Conservation (phyloP, 768 basidiomycete genomes). For the Hebeloma cylindrosporum region DNA sequence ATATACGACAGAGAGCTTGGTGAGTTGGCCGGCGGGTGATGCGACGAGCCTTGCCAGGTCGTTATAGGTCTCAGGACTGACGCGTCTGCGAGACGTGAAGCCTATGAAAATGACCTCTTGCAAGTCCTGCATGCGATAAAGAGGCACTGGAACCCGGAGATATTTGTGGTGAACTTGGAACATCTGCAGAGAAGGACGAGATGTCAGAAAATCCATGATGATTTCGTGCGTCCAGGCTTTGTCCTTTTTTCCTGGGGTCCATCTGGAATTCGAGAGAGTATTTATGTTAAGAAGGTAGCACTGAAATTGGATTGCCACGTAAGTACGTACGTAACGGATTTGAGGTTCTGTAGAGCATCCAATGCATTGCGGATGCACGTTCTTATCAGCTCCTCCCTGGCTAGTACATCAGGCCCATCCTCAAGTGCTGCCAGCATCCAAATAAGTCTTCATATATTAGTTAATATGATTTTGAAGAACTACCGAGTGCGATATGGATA, state of each 20-base stretch:
- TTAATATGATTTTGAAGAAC: background rate
- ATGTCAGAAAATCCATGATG: conserved; percentile 6
- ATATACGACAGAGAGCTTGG: background rate
- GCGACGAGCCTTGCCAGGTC: background rate
- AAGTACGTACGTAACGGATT: conserved; percentile 10
- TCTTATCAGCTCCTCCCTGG: conserved; percentile 8
- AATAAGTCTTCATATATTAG: background rate
- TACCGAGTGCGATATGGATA: background rate
- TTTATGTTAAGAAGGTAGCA: background rate
- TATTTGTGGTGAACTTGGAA: conserved; percentile 4
- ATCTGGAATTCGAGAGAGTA: no score
- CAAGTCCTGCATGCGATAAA: conserved; percentile 2
- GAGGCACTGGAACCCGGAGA: background rate
- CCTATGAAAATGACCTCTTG: background rate
- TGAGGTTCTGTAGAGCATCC: conserved; percentile 6
- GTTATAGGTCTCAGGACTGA: conserved; percentile 1
- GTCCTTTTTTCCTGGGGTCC: conserved; percentile 6
- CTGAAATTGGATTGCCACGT: background rate
- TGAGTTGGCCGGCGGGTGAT: background rate
- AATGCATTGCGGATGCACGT: conserved; percentile 9
- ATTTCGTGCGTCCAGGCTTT: conserved; percentile 8
- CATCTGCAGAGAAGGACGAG: background rate
- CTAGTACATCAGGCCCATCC: background rate
- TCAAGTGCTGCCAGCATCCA: background rate
- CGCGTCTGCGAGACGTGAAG: background rate